A percentile compares a stretch with the other conserved stretches of the same genome.
These are phyloP conservation scores for Erodium maritimum DNA, from an alignment of 345 rosid genomes.

Conservation along the genomic window DNA sequence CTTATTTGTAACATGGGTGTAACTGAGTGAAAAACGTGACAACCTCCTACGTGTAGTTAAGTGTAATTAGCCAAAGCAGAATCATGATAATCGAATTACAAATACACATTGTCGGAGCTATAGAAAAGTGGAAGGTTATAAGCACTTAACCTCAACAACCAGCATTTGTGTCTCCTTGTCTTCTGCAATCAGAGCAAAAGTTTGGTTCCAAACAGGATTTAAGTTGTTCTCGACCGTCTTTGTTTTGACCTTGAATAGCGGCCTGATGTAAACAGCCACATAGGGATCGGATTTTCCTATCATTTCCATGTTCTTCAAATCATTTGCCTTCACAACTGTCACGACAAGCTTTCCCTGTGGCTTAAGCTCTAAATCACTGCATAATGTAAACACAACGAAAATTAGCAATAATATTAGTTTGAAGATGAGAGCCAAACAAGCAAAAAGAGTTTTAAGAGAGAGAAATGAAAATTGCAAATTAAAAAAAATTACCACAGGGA, in stretches of 20 bases:
- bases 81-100: no score
- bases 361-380: slow-evolving; percentile 93
- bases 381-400: slow-evolving; percentile 6
- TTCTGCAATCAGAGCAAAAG: slow-evolving; percentile 81
- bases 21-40: no score
- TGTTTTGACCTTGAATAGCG: slow-evolving; percentile 80
- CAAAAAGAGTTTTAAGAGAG: background rate
- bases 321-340: slow-evolving; percentile 64
- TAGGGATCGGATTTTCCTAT: slow-evolving; percentile 99
- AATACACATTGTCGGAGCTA: no score
- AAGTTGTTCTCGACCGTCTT: slow-evolving; percentile 73
- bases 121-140: background rate
- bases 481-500: no score
- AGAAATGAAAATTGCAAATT: no score
- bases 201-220: slow-evolving; percentile 86
- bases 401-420: no score
- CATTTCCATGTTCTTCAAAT: slow-evolving; percentile 94
- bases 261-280: slow-evolving; percentile 57
- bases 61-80: no score
- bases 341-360: slow-evolving; percentile 80
- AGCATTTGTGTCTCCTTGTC: slow-evolving; percentile 94
- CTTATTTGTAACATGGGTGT: no score
- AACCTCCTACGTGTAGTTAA: no score
- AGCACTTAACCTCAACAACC: slow-evolving; percentile 52
- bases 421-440: background rate